phyloP scores from a whole-genome alignment of 2,329 filamentous ascomycete genomes.

The Arthroderma sp. region DNA sequence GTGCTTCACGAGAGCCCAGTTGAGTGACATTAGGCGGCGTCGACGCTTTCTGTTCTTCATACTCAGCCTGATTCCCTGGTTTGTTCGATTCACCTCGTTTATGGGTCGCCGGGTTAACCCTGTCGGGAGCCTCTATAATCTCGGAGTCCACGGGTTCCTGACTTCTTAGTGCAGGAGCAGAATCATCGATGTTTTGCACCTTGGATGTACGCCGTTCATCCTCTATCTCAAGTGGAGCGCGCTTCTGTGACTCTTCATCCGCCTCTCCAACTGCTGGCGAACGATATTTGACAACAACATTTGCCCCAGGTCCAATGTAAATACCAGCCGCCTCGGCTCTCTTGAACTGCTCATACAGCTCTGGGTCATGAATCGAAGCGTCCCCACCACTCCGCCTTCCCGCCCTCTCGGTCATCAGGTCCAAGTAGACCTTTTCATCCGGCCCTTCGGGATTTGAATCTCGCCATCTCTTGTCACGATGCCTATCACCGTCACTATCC shows the following conservation, averaged over 20 bases:
- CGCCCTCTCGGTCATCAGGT: background rate
- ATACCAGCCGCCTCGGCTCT: constrained; percentile 1
- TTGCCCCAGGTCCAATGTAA: constrained; percentile 3
- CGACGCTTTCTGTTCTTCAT: no score
- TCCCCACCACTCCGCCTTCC: background rate
- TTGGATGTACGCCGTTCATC: no score
- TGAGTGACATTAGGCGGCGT: no score
- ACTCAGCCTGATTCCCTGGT: no score
- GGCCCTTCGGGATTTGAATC: background rate
- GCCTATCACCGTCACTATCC: background rate
- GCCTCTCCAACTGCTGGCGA: background rate
- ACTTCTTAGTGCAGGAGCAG: no score
- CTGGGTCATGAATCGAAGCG: constrained; percentile 6
- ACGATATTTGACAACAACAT: constrained; percentile 4
- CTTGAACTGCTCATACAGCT: constrained; percentile 7
- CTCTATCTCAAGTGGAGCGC: no score
- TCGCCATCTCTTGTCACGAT: background rate
- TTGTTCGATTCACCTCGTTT: no score
- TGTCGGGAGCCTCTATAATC: no score
- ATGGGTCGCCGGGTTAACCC: no score
- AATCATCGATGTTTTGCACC: no score
- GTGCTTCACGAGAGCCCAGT: no score
- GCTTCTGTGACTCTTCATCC: background rate
- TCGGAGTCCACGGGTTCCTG: no score
- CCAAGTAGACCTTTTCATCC: background rate